Conservation (phyloP, 192 early-diverging fungal genomes). For the Umbelopsis ramanniana region DNA sequence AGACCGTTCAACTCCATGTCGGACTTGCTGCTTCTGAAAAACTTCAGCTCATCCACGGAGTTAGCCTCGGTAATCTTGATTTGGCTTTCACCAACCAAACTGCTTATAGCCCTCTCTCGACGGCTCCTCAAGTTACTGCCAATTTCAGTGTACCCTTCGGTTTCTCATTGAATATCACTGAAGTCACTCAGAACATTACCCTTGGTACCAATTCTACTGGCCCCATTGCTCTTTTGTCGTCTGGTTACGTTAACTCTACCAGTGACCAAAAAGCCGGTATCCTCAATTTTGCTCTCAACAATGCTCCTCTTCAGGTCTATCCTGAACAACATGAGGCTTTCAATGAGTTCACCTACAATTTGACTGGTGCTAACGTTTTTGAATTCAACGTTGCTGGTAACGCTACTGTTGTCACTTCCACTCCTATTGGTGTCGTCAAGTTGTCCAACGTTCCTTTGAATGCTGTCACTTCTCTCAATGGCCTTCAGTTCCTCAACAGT, state of each 20-base stretch:
- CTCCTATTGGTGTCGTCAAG: conserved; percentile 58
- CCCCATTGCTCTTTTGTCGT: conserved; percentile 42
- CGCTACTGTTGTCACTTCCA: conserved; percentile 54
- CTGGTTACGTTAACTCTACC: conserved; percentile 40
- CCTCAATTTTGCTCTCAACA: conserved; percentile 53
- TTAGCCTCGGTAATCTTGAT: conserved; percentile 55
- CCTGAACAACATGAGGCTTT: conserved; percentile 50
- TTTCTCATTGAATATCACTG: conserved; percentile 58
- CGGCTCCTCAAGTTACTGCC: conserved; percentile 49
- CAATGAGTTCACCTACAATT: conserved; percentile 51
- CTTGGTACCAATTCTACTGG: conserved; percentile 34
- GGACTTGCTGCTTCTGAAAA: conserved; percentile 43
- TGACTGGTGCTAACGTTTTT: conserved; percentile 47
- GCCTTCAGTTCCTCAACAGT: conserved; percentile 60
- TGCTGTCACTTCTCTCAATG: conserved; percentile 49
- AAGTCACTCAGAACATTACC: conserved; percentile 58
- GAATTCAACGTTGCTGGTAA: conserved; percentile 51
- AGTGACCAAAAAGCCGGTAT: conserved; percentile 46
- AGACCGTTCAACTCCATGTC: conserved; percentile 54
- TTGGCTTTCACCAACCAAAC: conserved; percentile 50
- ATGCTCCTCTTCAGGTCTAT: conserved; percentile 48
- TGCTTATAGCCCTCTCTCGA: conserved; percentile 54
- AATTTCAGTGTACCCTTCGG: conserved; percentile 63
- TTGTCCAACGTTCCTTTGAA: conserved; percentile 59
- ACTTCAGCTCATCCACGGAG: conserved; percentile 54